A percentile compares a stretch with the other conserved stretches of the same genome.
phyloP scores from a whole-genome alignment of 768 basidiomycete genomes.

The Boletus sp. region DNA sequence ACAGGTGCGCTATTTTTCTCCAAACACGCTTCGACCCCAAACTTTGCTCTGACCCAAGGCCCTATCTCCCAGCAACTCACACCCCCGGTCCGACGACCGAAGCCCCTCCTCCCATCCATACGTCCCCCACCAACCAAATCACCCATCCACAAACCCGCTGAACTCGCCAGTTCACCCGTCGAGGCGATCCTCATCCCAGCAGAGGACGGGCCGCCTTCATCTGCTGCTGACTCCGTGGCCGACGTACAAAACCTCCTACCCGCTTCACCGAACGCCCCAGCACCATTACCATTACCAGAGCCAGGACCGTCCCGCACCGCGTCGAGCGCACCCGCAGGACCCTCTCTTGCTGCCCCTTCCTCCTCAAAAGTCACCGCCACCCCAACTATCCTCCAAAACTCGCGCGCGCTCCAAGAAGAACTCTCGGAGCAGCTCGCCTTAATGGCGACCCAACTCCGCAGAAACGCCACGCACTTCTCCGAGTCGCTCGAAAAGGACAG shows the following conservation, averaged over 20 bases:
- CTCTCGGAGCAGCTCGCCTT: conserved; percentile 69
- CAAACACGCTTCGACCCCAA: too few relatives aligned
- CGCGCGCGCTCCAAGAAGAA: conserved; percentile 66
- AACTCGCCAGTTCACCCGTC: conserved; percentile 8
- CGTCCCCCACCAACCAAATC: conserved; percentile 38
- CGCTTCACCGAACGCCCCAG: conserved; percentile 28
- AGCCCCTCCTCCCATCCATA: conserved; percentile 51
- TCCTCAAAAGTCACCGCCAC: conserved; percentile 34
- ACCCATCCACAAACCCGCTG: not conserved
- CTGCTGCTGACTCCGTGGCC: conserved; percentile 9
- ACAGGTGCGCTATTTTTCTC: conserved; percentile 37
- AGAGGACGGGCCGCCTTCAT: conserved; percentile 12
- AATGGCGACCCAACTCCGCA: conserved; percentile 87
- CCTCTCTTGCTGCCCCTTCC: conserved; percentile 29
- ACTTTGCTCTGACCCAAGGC: not conserved
- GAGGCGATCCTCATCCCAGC: conserved; percentile 26
- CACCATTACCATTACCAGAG: conserved; percentile 5
- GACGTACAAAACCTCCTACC: conserved; percentile 38
- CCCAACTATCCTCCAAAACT: conserved; percentile 48
- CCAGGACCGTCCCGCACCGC: not conserved
- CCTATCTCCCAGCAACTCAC: conserved; percentile 36
- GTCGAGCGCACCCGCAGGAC: conserved; percentile 16
- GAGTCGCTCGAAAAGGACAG: conserved; percentile 72
- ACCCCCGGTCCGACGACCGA: conserved; percentile 39
- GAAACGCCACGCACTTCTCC: conserved; percentile 79